Evolutionary conservation across 495 filamentous ascomycete species (phyloP), one percentile per base, ranked within the genome.

Genomic region (Aspergillus cristatus): DNA sequence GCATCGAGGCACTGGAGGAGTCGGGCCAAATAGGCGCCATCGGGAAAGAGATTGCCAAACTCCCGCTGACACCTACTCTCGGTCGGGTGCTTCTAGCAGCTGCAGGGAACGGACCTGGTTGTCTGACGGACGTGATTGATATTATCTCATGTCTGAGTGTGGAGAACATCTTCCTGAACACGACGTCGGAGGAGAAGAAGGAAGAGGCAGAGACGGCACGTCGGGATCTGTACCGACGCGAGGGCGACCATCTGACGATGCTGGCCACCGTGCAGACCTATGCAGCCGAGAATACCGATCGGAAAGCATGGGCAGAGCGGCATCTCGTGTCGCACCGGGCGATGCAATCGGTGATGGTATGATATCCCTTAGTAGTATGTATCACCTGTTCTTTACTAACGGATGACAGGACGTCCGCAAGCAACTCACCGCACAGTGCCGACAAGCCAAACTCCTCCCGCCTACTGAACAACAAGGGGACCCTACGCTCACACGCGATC

Each of bases 181-280:
- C 84, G 0, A 75, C 74, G 4, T 81, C 83, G 0, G 91, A 96
- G 40, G 89, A 95, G 44, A 79, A 75, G 33, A 77, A 76, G 31
- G 87, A 94, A 44, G 70, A 81, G 33, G 82, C 83, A 1, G 83
- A 90, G 41, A 64, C 68, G 7, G 75, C 77, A 6, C 73, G 88
- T 13, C 76, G 74, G 15, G 82, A 87, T 48, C 71, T 98, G 1
- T 78, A 74, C 38, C 72, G 84, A 2, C 67, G 87, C 31, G 84
- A 94, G 57, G 93, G 93, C 14, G 93, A 99, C 51, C 81, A 96
- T 41, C 59, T 97, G 35, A 95, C 89, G 1, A 75, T 89, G 49
- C 65, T 99, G 1, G 76, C 78, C 0, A 83, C 89, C 0, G 84
- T 96, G 46, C 85, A 86, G 47, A 73, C 71, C 7, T 97, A 91